A percentile compares a stretch with the other conserved stretches of the same genome.
phyloP scores from a whole-genome alignment of 306 rosid genomes.

The Vigna trinervia region DNA sequence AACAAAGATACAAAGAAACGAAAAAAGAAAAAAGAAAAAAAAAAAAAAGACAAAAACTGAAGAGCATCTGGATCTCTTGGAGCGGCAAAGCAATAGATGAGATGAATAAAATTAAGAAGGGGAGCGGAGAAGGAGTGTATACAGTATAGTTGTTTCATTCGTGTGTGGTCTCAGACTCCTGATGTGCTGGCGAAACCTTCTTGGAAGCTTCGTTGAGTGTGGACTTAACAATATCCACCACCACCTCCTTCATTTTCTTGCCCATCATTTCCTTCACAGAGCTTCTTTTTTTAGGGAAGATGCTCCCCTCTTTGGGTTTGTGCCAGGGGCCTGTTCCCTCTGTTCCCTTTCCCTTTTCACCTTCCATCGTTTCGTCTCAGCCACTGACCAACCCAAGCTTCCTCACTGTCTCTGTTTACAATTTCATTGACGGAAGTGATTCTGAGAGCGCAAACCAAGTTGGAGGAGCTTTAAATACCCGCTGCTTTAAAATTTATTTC shows the following conservation, averaged over 20 bases:
- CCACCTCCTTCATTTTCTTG: not conserved
- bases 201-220: not conserved
- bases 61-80: not conserved
- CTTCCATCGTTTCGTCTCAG: constrained; percentile 1
- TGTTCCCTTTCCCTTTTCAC: not conserved
- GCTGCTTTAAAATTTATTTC: not conserved
- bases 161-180: not conserved
- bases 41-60: not conserved
- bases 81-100: not conserved
- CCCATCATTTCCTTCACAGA: constrained; percentile 47
- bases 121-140: too few species aligned
- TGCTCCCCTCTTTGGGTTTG: constrained; percentile 44
- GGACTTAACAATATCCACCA: not conserved
- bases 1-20: not conserved
- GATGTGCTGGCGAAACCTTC: not conserved
- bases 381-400: not conserved
- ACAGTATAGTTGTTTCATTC: not conserved
- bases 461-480: too few species aligned
- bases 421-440: too few species aligned
- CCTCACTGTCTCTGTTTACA: not conserved
- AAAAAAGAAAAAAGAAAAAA: not conserved
- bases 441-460: too few species aligned
- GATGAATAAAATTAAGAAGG: not conserved
- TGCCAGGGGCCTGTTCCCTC: constrained; percentile 33
- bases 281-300: constrained; percentile 40